Evolutionary conservation across 1,284 basidiomycete genomes (phyloP), one percentile per base, ranked within the genome.

Genomic region (Mycena citricolor): DNA sequence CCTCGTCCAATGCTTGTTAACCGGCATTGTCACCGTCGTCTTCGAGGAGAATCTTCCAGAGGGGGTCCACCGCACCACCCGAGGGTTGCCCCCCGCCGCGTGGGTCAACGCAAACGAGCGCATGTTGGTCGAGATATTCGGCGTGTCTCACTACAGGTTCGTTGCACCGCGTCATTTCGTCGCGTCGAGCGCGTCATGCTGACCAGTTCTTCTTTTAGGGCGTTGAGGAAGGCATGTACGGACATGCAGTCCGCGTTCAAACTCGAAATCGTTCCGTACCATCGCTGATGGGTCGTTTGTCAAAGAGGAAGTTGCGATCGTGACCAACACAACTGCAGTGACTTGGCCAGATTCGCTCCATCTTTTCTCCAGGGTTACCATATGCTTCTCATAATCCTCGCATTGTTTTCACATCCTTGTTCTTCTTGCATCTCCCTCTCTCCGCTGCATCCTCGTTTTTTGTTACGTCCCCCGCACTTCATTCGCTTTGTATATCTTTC

Each of bases 1-100:
- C 61, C 73, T 90, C 49, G 66, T 90, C 29, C 86, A 90, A 58
- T 90, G 86, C 59, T 77, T 90, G 32, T 76, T 90, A 56, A 89
- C 87, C 33, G 87, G 87, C 52, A 69, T 90, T 55, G 76, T 90
- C 59, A 84, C 85, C 39, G 70, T 89, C 49, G 76, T 81, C 52
- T 82, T 83, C 58, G 85, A 88, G 57, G 86, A 89, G 59, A 70
- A 76, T 49, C 68, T 83, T 11, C 75, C 79, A 11, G 69, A 83
- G 60, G 83, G 81, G 25, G 58, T 76, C 11, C 80, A 83, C 63
- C 76, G 78, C 52, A 90, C 87, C 36, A 84, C 79, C 47, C 84
- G 86, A 48, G 86, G 81, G 14, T 64, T 90, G n/a, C 86, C 87
- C 16, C 78, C 85, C 5, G 71, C 74, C 19, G 73, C 83, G 28